Base-by-base conservation (phyloP, 768 basidiomycete species). In the Tricholoma sp. region DNA sequence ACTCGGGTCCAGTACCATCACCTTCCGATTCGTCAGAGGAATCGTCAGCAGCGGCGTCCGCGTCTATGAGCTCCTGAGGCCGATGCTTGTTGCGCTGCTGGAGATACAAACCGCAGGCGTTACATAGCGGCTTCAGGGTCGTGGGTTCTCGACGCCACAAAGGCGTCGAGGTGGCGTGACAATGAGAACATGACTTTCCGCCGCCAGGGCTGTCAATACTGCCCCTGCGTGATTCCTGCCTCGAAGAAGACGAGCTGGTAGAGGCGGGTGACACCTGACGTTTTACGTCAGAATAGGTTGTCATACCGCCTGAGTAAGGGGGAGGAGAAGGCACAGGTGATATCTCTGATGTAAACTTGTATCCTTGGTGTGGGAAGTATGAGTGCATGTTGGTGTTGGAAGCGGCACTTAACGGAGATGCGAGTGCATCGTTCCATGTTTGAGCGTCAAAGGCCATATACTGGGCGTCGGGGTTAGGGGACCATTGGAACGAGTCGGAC, bases 31-130 rank as follows among this genome's bases (percentile, higher is more conserved):
- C 70, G 5, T 78, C 76, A 1, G 69, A 67, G 3, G 65, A 71
- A 52, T 72, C 75, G 41, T 79, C 76, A 50, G 74, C 77, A 50
- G 74, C 77, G 16, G 63, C 64, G 61, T 79, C 77, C 18, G 78
- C 78, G 55, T 78, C 78, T 56, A 79, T 79, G 59, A 79, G 75
- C 63, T 77, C 77, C 59, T 78, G 76, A 8, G 78, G 78, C 2
- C 78, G 74, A 32, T 75, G 72, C 56, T 75, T 77, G 49, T 78
- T 74, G 22, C 78, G 69, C 58, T 79, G 78, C 52, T 78, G 76
- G 14, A 78, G 69, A 61, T 79, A 79, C 2, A 79, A 66, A 2
- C 78, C 78, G 52, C 78, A 79, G 10, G 77, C 78, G 56, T 79
- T 79, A 57, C 78, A 79, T 8, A 79, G 63, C 1, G 76, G 75